Conservation (phyloP, 2,329 filamentous ascomycete genomes). For the Penicillium sp. region DNA sequence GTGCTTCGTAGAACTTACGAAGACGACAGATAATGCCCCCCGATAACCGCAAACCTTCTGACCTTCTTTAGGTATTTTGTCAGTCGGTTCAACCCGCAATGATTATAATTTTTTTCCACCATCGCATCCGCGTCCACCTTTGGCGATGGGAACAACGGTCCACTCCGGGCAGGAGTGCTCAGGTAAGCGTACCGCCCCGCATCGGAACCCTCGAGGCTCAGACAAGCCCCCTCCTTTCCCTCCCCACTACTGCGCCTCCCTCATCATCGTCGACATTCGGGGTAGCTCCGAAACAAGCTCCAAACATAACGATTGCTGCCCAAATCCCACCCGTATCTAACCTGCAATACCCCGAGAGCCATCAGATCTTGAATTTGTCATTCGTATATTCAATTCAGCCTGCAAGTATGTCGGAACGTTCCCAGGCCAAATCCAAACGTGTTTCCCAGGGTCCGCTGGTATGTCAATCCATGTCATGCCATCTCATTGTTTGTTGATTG, state of each 20-base stretch:
- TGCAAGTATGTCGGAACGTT: conserved; percentile 28
- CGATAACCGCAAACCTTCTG: background rate
- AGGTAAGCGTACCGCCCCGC: conserved; percentile 14
- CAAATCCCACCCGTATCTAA: background rate
- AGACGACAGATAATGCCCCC: background rate
- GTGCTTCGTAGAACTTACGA: background rate
- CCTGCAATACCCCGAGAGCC: background rate
- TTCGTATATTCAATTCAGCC: background rate
- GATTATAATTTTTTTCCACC: background rate
- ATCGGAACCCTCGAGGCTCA: background rate
- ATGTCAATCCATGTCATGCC: conserved; percentile 17
- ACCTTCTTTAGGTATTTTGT: too few relatives aligned
- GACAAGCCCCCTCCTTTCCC: background rate
- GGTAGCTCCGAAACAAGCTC: conserved; percentile 8
- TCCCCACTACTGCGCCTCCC: conserved; percentile 7
- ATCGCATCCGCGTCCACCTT: too few relatives aligned
- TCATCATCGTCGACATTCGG: conserved; percentile 15
- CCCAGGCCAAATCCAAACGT: conserved; percentile 35
- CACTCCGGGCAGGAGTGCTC: background rate
- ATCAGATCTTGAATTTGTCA: background rate
- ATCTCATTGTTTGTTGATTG: background rate
- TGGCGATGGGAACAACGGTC: too few relatives aligned
- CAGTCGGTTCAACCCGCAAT: background rate
- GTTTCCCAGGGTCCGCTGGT: conserved; percentile 42
- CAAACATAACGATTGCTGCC: conserved; percentile 10